Conservation (phyloP, 495 filamentous ascomycete genomes). For the Aspergillus campestris region DNA sequence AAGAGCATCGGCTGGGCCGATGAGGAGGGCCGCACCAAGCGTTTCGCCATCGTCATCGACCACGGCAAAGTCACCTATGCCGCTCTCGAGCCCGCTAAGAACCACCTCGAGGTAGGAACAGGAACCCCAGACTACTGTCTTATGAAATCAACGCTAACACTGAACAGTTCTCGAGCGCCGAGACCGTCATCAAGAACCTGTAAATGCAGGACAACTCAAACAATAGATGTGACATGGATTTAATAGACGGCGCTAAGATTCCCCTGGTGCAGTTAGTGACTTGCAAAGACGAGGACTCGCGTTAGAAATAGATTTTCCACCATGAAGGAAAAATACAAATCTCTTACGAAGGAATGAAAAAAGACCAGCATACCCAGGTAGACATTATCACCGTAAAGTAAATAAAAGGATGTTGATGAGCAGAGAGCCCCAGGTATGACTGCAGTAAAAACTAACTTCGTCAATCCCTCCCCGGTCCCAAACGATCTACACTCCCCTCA, state of each 20-base stretch:
- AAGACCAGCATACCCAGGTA: background rate
- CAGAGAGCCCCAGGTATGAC: background rate
- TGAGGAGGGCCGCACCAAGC: constrained; percentile 61
- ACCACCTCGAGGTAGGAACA: constrained; percentile 50
- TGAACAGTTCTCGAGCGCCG: constrained; percentile 57
- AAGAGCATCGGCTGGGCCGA: constrained; percentile 75
- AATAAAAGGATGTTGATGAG: constrained; percentile 6
- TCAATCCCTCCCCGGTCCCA: constrained; percentile 8
- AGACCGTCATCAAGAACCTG: constrained; percentile 60
- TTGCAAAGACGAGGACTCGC: constrained; percentile 9
- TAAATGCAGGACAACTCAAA: constrained; percentile 25
- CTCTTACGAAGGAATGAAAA: constrained; percentile 22
- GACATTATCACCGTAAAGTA: background rate
- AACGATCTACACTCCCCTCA: constrained; percentile 1
- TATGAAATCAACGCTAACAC: constrained; percentile 9
- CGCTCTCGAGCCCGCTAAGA: constrained; percentile 63
- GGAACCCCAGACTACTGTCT: background rate
- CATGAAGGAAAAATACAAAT: constrained; percentile 13
- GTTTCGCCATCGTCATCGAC: constrained; percentile 83
- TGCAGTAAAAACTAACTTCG: constrained; percentile 11
- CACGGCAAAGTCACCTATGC: constrained; percentile 86
- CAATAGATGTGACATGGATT: constrained; percentile 7
- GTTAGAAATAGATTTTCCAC: constrained; percentile 15
- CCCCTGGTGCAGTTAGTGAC: constrained; percentile 10
- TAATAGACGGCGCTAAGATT: constrained; percentile 10